These are phyloP conservation scores for Elongisporangium undulatum DNA, from an alignment of 352 stramenopile genomes.

Conservation along the genomic window DNA sequence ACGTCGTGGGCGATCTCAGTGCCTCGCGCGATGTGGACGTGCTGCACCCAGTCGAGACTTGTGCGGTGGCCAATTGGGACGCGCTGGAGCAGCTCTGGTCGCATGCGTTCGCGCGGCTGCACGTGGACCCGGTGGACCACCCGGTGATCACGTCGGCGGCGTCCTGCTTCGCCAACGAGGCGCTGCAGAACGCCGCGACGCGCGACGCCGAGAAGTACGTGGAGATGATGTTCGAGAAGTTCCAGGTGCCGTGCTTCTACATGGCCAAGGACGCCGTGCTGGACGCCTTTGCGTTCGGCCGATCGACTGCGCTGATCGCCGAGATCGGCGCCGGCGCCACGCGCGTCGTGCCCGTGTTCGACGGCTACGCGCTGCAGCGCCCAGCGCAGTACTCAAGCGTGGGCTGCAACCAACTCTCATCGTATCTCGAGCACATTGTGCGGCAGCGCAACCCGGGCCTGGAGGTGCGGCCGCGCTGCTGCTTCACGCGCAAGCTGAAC, in stretches of 20 bases:
- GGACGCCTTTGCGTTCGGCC: conserved; percentile 88
- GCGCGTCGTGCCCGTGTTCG: conserved; percentile 87
- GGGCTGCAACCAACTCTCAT: conserved; percentile 64
- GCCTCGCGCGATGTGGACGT: conserved; percentile 56
- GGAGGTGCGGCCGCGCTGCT: conserved; percentile 52
- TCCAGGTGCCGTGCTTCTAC: conserved; percentile 87
- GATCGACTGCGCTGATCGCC: conserved; percentile 82
- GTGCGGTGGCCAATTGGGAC: conserved; percentile 78
- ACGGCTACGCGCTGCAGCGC: conserved; percentile 85
- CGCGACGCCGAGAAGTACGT: conserved; percentile 77
- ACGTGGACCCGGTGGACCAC: conserved; percentile 62
- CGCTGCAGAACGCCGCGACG: conserved; percentile 42
- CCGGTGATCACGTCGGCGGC: conserved; percentile 73
- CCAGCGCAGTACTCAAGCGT: conserved; percentile 72
- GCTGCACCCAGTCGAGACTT: conserved; percentile 45
- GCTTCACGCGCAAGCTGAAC: conserved; percentile 56
- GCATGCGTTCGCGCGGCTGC: conserved; percentile 67
- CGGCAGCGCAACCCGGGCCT: conserved; percentile 26
- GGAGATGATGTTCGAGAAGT: conserved; percentile 93
- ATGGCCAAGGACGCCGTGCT: conserved; percentile 88
- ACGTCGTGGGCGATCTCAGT: conserved; percentile 54
- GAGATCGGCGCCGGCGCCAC: conserved; percentile 86
- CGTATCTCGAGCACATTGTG: conserved; percentile 74
- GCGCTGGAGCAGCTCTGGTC: conserved; percentile 82
- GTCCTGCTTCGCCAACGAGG: conserved; percentile 73